These are phyloP conservation scores for Ganoderma leucocontextum DNA, from an alignment of 1,284 basidiomycete species.

Conservation along the genomic window DNA sequence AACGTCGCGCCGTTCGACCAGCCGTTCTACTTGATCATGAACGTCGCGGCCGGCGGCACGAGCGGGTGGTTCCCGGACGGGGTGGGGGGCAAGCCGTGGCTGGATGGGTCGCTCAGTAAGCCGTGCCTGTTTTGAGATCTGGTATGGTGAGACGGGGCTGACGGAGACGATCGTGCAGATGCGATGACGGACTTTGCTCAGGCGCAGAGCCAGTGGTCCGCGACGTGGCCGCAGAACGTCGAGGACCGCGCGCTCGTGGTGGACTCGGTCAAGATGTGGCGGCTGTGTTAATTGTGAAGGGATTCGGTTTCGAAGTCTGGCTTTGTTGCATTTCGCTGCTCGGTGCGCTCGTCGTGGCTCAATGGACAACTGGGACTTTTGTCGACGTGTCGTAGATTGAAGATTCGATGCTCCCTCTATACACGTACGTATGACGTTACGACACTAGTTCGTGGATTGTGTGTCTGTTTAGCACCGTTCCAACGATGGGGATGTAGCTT, in stretches of 20 bases:
- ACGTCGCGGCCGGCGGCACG: slow-evolving; percentile 84
- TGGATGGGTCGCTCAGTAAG: slow-evolving; percentile 64
- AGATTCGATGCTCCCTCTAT: neutral
- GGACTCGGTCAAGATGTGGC: slow-evolving; percentile 83
- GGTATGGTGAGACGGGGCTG: neutral
- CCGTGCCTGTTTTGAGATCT: slow-evolving; percentile 13
- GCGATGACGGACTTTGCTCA: slow-evolving; percentile 77
- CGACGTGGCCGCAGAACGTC: slow-evolving; percentile 71
- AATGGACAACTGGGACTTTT: neutral
- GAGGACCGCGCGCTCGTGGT: slow-evolving; percentile 76
- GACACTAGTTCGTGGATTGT: neutral
- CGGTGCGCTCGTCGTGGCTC: neutral
- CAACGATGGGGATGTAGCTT: too few species aligned
- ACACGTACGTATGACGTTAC: neutral
- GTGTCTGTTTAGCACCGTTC: neutral
- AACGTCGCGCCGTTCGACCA: slow-evolving; percentile 88
- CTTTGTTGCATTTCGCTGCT: neutral
- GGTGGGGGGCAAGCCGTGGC: slow-evolving; percentile 79
- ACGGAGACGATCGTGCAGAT: slow-evolving; percentile 30
- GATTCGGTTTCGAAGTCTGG: neutral
- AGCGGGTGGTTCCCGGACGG: slow-evolving; percentile 88
- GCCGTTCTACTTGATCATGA: slow-evolving; percentile 80
- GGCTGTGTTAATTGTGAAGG: slow-evolving; percentile 57
- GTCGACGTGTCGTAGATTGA: neutral
- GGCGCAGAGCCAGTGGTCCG: slow-evolving; percentile 69